phyloP scores from a whole-genome alignment of 345 rosid species.

The Citrus sinensis region DVS_A1.0 CM039165.1:21084501-21085000 shows the following conservation, averaged over 20 bases:
- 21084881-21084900: not conserved
- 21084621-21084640: not conserved
- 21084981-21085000: too few species aligned
- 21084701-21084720: too few species aligned
- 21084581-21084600: not conserved
- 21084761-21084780: not conserved
- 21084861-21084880: not conserved
- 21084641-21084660: not conserved
- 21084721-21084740: not conserved
- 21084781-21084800: not conserved
- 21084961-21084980: not conserved
- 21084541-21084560: not conserved
- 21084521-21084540: not conserved
- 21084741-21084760: not conserved
- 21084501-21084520: not conserved
- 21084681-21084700: not conserved
- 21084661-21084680: not conserved
- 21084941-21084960: too few species aligned
- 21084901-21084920: too few species aligned
- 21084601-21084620: slow-evolving; percentile 11
- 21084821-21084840: not conserved
- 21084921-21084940: too few species aligned
- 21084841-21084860: not conserved
- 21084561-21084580: not conserved
- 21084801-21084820: not conserved